These are phyloP conservation scores for Aspergillus pseudoviridinutans DNA, from an alignment of 2,329 filamentous ascomycete species.

Conservation along the genomic window DNA sequence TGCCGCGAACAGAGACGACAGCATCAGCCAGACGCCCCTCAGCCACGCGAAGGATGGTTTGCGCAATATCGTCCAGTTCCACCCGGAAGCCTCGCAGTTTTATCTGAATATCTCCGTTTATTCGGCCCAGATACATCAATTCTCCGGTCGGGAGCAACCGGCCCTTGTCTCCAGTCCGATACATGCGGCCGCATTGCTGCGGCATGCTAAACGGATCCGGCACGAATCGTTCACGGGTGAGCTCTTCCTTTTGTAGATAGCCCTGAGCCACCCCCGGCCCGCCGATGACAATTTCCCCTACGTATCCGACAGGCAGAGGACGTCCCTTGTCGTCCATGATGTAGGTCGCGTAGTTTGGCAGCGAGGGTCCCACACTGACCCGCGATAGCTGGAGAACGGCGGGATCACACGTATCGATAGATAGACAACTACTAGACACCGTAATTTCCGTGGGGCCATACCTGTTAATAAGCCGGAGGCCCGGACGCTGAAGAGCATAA, in stretches of 20 bases:
- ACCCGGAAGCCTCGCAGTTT: not conserved
- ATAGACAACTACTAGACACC: not conserved
- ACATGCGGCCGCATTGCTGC: not conserved
- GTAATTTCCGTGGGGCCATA: conserved; percentile 3
- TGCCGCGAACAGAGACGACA: not conserved
- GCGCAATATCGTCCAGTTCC: not conserved
- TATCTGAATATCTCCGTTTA: not conserved
- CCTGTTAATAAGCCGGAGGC: not conserved
- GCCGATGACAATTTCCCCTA: not conserved
- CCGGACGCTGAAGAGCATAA: not conserved
- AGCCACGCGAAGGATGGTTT: not conserved
- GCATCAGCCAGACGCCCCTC: not conserved
- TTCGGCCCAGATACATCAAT: not conserved
- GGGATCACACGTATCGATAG: no score
- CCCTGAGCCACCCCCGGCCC: not conserved
- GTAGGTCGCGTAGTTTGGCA: not conserved
- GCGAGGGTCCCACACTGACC: not conserved
- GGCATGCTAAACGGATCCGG: not conserved
- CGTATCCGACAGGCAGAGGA: not conserved
- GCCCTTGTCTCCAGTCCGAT: not conserved
- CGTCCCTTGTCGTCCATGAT: not conserved
- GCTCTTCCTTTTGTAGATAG: not conserved
- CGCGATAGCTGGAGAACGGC: no score
- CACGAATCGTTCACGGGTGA: not conserved
- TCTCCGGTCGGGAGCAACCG: not conserved